Base-by-base conservation (phyloP, 306 rosid species). In the Purshia tridentata region DNA sequence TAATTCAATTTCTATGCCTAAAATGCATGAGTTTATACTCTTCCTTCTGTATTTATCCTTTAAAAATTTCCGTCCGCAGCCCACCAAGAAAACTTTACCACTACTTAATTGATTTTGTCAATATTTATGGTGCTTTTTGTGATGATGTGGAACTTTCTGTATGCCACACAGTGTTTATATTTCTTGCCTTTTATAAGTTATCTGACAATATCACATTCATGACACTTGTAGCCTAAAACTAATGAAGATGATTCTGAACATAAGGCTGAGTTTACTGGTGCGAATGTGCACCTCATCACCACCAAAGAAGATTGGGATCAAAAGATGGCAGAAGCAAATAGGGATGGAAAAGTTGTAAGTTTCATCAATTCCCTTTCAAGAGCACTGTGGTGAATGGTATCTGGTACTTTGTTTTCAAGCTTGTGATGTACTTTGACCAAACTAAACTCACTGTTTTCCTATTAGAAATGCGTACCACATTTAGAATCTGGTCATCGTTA, bases 271-370 rank as follows among this genome's bases (percentile, higher is more conserved):
- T 89, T 88, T 79, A 80, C 90, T 54, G 65, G 83, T 22, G 97
- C 89, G 23, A 94, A 91, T 61, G 95, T 94, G 78, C 76, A 78
- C 76, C 86, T 91, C 76, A 85, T 94, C 80, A 85, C 88, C 77
- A 85, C 92, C 73, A 69, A 69, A 74, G 99, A 94, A 83, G 49
- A 80, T 57, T 94, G 99, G 99, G 95, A 91, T 22, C 88, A 84
- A 80, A 88, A 88, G 85, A 9, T 94, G 88, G 95, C 79, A 83
- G 97, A 94, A 88, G 97, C 99, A 69, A 84, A 62, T 73, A 89
- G 72, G 84, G 93, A 81, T 64, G 97, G 89, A 63, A 89, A 82
- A 82, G 79, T 86, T 69, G 99, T 94, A 87, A 86, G 97, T 80
- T 78, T 72, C 37, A 49, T 40, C 8, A 40, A 56, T 60, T 69